These are phyloP conservation scores for Hypomontagnella submonticulosa DNA, from an alignment of 495 filamentous ascomycete species.

Conservation along the genomic window DNA sequence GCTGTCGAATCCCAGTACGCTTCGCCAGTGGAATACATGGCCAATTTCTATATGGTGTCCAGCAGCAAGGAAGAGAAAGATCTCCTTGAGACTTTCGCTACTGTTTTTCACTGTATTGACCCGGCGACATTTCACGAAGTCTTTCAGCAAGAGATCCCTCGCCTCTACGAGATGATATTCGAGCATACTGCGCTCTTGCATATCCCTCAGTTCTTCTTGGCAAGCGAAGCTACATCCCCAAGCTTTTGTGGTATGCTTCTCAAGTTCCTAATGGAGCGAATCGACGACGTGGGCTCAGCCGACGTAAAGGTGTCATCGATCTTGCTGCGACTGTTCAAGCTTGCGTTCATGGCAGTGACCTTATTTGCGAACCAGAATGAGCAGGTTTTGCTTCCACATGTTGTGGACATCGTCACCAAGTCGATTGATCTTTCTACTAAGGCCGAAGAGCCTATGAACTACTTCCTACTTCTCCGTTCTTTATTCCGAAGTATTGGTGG, in stretches of 20 bases:
- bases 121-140: slow-evolving; percentile 98
- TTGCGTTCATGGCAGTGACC: slow-evolving; percentile 99
- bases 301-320: slow-evolving; percentile 92
- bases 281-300: slow-evolving; percentile 91
- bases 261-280: slow-evolving; percentile 94
- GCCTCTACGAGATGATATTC: slow-evolving; percentile 97
- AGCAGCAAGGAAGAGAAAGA: slow-evolving; percentile 98
- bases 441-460: slow-evolving; percentile 98
- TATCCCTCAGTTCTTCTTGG: slow-evolving; percentile 96
- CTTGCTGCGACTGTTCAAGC: slow-evolving; percentile 92
- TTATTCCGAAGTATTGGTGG: slow-evolving; percentile 97
- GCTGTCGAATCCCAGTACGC: slow-evolving; percentile 77
- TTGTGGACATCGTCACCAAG: slow-evolving; percentile 94
- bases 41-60: slow-evolving; percentile 90
- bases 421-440: slow-evolving; percentile 95
- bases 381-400: slow-evolving; percentile 92
- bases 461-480: slow-evolving; percentile 91
- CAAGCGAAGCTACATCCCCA: slow-evolving; percentile 95
- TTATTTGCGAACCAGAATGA: slow-evolving; percentile 95
- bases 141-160: slow-evolving; percentile 96
- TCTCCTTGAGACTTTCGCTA: slow-evolving; percentile 95
- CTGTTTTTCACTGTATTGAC: slow-evolving; percentile 98
- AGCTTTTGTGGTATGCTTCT: slow-evolving; percentile 98
- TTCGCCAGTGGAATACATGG: slow-evolving; percentile 87
- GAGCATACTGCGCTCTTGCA: slow-evolving; percentile 94